phyloP scores from a whole-genome alignment of 768 basidiomycete genomes.

The Imleria badia region DNA sequence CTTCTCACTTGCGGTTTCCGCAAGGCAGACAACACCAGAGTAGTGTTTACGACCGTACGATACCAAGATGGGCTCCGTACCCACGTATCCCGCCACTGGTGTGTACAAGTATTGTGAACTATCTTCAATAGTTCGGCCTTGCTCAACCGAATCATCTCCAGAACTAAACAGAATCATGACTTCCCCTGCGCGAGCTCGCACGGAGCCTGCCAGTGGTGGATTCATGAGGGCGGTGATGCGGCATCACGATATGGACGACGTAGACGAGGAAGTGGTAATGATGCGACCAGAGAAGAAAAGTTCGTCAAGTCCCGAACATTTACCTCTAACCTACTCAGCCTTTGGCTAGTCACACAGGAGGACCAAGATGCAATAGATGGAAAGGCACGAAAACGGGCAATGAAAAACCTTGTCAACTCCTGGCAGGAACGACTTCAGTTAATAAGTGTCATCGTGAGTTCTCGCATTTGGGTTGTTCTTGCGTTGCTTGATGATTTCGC shows the following conservation, averaged over 20 bases:
- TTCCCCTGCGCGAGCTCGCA: conserved; percentile 11
- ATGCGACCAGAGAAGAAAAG: conserved; percentile 17
- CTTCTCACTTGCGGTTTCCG: neutral
- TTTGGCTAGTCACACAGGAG: conserved; percentile 41
- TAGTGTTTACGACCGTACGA: neutral
- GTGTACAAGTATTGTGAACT: neutral
- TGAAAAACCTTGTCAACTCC: conserved; percentile 52
- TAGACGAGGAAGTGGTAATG: conserved; percentile 18
- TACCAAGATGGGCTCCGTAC: conserved; percentile 12
- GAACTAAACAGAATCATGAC: conserved; percentile 15
- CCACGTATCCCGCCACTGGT: conserved; percentile 10
- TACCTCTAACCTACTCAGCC: neutral
- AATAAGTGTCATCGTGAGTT: conserved; percentile 56
- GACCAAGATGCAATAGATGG: conserved; percentile 52
- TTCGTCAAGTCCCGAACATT: conserved; percentile 4
- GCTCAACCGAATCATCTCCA: conserved; percentile 4
- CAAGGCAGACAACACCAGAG: conserved; percentile 1
- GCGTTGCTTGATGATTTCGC: neutral
- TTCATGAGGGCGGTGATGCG: conserved; percentile 26
- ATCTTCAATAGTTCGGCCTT: neutral
- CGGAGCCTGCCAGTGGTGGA: conserved; percentile 16
- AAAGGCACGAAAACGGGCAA: conserved; percentile 41
- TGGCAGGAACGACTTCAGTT: conserved; percentile 65
- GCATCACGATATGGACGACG: conserved; percentile 1
- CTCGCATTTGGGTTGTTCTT: neutral